These are phyloP conservation scores for Chrysoporthe deuterocubensis DNA, from an alignment of 2,329 filamentous ascomycete genomes.

Conservation along the genomic window DNA sequence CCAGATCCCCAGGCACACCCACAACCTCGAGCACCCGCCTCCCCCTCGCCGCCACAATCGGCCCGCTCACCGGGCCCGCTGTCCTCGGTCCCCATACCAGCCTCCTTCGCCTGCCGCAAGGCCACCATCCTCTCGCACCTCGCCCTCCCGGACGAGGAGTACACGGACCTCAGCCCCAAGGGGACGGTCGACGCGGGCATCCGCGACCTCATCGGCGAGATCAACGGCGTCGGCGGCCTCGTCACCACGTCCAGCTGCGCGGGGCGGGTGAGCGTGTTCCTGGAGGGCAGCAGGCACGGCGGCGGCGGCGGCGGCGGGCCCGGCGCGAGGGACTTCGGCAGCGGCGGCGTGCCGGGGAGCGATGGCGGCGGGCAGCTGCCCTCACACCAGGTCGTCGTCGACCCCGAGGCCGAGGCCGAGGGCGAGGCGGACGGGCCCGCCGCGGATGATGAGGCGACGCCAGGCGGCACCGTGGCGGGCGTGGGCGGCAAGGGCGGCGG, in stretches of 20 bases:
- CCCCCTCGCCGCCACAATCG: too few relatives aligned
- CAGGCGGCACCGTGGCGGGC: slow-evolving; percentile 51
- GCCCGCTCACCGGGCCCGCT: too few relatives aligned
- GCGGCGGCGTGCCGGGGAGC: slow-evolving; percentile 26
- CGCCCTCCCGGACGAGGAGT: slow-evolving; percentile 68
- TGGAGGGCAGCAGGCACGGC: slow-evolving; percentile 69
- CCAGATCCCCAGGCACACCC: neutral
- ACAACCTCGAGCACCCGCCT: neutral
- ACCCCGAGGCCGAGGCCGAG: neutral
- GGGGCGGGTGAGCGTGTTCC: slow-evolving; percentile 83
- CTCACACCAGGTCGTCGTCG: slow-evolving; percentile 20
- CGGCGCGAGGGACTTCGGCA: slow-evolving; percentile 14
- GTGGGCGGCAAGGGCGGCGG: slow-evolving; percentile 85
- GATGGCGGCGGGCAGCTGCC: slow-evolving; percentile 30
- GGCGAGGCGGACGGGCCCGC: neutral
- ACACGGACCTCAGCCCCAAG: slow-evolving; percentile 86
- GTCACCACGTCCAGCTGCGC: slow-evolving; percentile 95
- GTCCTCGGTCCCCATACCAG: slow-evolving; percentile 27
- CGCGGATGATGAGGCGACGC: too few relatives aligned
- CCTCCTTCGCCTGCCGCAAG: slow-evolving; percentile 66
- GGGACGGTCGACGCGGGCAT: slow-evolving; percentile 83
- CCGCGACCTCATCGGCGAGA: slow-evolving; percentile 73
- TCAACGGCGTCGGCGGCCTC: slow-evolving; percentile 75
- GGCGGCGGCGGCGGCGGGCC: slow-evolving; percentile 17
- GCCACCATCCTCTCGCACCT: slow-evolving; percentile 73